Conservation (phyloP, 1,284 basidiomycete genomes). For the Moniliophthora roreri region DNA sequence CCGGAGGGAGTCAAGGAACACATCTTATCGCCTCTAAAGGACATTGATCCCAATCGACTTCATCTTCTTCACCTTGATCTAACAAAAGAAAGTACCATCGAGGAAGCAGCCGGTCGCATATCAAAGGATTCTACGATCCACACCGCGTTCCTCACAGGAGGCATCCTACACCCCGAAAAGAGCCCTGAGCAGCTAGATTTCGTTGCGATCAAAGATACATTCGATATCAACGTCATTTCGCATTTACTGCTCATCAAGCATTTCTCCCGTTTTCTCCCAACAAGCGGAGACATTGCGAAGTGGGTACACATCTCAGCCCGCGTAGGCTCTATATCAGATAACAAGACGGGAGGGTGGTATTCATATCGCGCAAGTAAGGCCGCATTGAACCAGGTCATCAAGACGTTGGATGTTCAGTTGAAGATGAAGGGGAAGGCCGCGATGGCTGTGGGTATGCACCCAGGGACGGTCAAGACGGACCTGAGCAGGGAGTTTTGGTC, state of each 20-base stretch:
- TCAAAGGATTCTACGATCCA: slow-evolving; percentile 33
- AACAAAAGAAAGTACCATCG: slow-evolving; percentile 49
- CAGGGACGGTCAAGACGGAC: slow-evolving; percentile 61
- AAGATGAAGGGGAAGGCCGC: slow-evolving; percentile 50
- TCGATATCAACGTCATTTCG: slow-evolving; percentile 59
- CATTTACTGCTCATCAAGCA: slow-evolving; percentile 64
- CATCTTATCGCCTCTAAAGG: slow-evolving; percentile 42
- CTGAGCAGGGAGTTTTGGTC: slow-evolving; percentile 52
- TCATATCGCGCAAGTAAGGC: slow-evolving; percentile 76
- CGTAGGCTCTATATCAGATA: slow-evolving; percentile 65
- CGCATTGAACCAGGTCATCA: slow-evolving; percentile 72
- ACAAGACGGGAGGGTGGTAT: slow-evolving; percentile 68
- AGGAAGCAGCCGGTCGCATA: slow-evolving; percentile 44
- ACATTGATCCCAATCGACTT: slow-evolving; percentile 46
- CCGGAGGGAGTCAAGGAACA: slow-evolving; percentile 35
- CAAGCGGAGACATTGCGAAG: slow-evolving; percentile 33
- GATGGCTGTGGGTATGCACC: slow-evolving; percentile 60
- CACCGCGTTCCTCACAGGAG: slow-evolving; percentile 57
- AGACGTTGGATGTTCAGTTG: slow-evolving; percentile 68
- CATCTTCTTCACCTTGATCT: slow-evolving; percentile 50
- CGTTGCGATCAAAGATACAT: slow-evolving; percentile 43
- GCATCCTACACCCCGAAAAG: slow-evolving; percentile 57
- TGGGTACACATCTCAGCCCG: slow-evolving; percentile 66
- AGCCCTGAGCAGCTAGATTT: slow-evolving; percentile 51
- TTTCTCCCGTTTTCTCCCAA: slow-evolving; percentile 56